Conservation (phyloP, 371 early-diverging fungal species). For the Catenaria anguillulae region DNA sequence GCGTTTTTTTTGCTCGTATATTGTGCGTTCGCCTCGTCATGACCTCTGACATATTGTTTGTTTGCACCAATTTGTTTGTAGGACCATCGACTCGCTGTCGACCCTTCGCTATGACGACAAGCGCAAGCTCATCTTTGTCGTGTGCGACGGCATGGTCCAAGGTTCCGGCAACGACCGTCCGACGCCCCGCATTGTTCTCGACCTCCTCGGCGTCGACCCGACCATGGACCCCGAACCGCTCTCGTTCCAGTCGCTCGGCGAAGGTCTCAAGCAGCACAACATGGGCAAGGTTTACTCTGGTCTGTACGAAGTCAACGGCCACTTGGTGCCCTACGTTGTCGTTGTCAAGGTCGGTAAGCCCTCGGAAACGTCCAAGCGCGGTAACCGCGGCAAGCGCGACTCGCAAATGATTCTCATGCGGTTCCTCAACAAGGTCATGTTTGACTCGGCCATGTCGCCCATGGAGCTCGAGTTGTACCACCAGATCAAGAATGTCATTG, state of each 20-base stretch:
- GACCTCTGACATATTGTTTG: no score
- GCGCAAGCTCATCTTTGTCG: slow-evolving; percentile 84
- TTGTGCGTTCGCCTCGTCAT: no score
- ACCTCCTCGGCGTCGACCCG: slow-evolving; percentile 64
- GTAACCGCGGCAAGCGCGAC: slow-evolving; percentile 79
- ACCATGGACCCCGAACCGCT: slow-evolving; percentile 36
- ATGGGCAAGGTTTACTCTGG: slow-evolving; percentile 79
- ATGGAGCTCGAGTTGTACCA: slow-evolving; percentile 84
- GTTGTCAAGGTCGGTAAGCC: slow-evolving; percentile 69
- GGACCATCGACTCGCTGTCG: slow-evolving; percentile 93
- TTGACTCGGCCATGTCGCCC: slow-evolving; percentile 75
- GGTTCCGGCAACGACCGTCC: slow-evolving; percentile 81
- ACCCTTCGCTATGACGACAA: slow-evolving; percentile 83
- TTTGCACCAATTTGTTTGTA: no score
- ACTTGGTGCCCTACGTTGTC: slow-evolving; percentile 63
- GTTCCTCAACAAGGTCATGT: slow-evolving; percentile 66
- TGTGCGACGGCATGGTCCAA: slow-evolving; percentile 80
- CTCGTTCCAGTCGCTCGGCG: slow-evolving; percentile 45
- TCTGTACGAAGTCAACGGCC: slow-evolving; percentile 62
- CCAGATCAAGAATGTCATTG: slow-evolving; percentile 83
- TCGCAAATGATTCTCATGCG: slow-evolving; percentile 67
- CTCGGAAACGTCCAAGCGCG: slow-evolving; percentile 48
- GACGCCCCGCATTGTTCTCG: slow-evolving; percentile 75
- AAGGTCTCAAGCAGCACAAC: slow-evolving; percentile 50
- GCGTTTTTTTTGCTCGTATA: no score